phyloP scores from a whole-genome alignment of 495 filamentous ascomycete species.

The Aspergillus saccharolyticus region DNA sequence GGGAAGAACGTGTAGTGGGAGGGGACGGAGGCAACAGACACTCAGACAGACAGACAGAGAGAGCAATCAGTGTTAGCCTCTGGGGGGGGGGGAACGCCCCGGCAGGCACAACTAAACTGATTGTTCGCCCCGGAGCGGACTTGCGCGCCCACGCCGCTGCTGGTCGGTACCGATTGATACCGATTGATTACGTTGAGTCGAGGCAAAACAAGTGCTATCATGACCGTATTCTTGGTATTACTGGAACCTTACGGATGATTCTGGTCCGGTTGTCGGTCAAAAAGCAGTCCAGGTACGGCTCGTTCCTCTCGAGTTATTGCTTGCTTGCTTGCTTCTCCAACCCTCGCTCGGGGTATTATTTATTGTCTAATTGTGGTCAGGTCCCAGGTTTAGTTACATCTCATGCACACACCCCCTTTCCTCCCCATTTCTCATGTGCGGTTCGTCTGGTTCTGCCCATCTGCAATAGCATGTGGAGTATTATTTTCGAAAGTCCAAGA shows the following conservation, averaged over 20 bases:
- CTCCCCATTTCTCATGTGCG: background rate
- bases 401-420: background rate
- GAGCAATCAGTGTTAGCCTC: background rate
- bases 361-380: background rate
- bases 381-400: background rate
- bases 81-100: constrained; percentile 14
- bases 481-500: background rate
- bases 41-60: constrained; percentile 1
- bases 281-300: background rate
- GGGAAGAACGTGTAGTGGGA: constrained; percentile 8
- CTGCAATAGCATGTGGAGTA: background rate
- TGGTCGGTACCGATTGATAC: constrained; percentile 5
- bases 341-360: background rate
- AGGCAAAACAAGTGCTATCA: background rate
- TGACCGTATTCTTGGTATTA: constrained; percentile 4
- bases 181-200: constrained; percentile 5
- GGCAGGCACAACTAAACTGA: constrained; percentile 8
- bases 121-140: constrained; percentile 14
- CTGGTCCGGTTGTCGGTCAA: background rate
- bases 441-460: background rate
- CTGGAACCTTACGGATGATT: constrained; percentile 3
- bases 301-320: background rate
- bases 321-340: no score
- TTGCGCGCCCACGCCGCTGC: background rate
- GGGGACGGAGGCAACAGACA: constrained; percentile 13